These are phyloP conservation scores for Telopea speciosissima DNA, from an alignment of 177 flowering plant species.

Conservation along the genomic window DNA sequence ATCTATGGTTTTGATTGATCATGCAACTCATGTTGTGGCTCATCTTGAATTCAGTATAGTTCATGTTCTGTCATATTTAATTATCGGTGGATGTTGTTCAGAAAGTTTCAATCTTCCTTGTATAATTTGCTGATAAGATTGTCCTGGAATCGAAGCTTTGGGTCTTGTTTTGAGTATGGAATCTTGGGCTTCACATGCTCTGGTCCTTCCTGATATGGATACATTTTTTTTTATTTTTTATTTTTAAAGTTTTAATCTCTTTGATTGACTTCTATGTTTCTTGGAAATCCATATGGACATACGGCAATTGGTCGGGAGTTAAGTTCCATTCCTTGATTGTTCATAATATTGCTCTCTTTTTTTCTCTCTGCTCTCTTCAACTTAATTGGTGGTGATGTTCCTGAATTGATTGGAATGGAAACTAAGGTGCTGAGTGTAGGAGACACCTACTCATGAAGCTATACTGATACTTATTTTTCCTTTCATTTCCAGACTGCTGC, in stretches of 20 bases:
- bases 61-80: background rate
- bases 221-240: background rate
- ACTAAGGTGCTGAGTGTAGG: no score
- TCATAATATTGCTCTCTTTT: no score
- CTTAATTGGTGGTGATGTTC: no score
- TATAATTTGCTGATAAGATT: no score
- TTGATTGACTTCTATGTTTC: no score
- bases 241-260: no score
- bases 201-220: background rate
- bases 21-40: background rate
- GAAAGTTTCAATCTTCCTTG: no score
- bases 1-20: background rate
- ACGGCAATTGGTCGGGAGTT: background rate
- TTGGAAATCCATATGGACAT: background rate
- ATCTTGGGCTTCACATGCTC: background rate
- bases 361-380: background rate
- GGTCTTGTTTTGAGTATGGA: background rate
- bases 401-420: no score
- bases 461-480: no score
- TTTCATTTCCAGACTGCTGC: slow-evolving; percentile 17
- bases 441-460: no score
- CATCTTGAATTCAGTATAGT: background rate
- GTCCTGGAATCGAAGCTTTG: background rate
- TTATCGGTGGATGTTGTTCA: no score
- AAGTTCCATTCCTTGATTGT: background rate